A percentile compares a stretch with the other conserved stretches of the same genome.
These are phyloP conservation scores for Oidiodendron maius DNA, from an alignment of 495 filamentous ascomycete genomes.

Conservation along the genomic window DNA sequence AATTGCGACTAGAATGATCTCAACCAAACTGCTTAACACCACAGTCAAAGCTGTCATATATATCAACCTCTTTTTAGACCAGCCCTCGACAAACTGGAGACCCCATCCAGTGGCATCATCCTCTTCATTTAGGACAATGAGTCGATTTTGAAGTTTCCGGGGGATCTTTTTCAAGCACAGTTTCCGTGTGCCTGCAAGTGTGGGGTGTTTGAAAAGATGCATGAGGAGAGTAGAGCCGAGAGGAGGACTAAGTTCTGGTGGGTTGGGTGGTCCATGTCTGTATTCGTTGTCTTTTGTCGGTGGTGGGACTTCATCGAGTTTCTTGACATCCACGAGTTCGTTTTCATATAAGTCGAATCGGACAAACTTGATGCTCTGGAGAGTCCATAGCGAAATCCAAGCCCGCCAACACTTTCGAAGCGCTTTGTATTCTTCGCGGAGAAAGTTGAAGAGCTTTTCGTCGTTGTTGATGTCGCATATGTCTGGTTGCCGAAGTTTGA, in stretches of 20 bases:
- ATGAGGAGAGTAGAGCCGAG: conserved; percentile 1
- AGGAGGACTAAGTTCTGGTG: background rate
- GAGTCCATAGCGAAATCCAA: conserved; percentile 2
- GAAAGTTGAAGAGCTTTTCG: conserved; percentile 1
- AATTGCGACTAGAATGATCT: background rate
- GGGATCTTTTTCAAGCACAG: background rate
- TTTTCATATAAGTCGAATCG: conserved; percentile 1
- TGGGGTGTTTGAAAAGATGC: conserved; percentile 5
- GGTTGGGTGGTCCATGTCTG: conserved; percentile 1
- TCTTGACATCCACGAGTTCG: conserved; percentile 2
- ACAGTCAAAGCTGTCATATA: background rate
- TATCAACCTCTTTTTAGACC: conserved; percentile 2
- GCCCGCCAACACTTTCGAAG: conserved; percentile 3
- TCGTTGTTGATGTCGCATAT: conserved; percentile 7
- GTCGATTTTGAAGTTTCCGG: conserved; percentile 1
- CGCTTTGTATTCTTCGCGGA: background rate
- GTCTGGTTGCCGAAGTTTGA: conserved; percentile 3
- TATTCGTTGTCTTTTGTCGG: conserved; percentile 2
- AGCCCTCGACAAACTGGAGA: conserved; percentile 1
- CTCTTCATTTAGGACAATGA: background rate
- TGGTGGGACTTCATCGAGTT: background rate
- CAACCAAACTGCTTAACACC: background rate
- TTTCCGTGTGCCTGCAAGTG: background rate
- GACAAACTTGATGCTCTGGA: conserved; percentile 4
- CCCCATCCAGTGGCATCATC: conserved; percentile 1